phyloP scores from a whole-genome alignment of 805 yeast genomes.

The Candida berthetii region DNA sequence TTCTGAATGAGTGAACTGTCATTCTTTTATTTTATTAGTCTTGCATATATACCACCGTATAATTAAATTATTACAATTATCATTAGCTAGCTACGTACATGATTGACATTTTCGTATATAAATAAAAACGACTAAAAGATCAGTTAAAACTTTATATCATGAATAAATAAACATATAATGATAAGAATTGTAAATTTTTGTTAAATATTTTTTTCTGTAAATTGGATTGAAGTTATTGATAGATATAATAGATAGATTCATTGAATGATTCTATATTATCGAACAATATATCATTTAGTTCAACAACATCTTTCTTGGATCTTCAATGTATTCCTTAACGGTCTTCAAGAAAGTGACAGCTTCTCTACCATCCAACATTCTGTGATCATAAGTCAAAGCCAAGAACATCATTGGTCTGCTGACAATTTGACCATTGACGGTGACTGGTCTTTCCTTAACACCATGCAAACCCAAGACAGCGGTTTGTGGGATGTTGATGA shows the following conservation, averaged over 20 bases:
- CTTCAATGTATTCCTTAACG: constrained; percentile 95
- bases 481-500: constrained; percentile 96
- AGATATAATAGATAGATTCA: too few species aligned
- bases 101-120: neutral
- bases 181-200: too few species aligned
- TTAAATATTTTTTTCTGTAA: too few species aligned
- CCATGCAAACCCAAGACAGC: constrained; percentile 98
- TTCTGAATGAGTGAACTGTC: too few species aligned
- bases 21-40: too few species aligned
- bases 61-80: too few species aligned
- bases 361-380: constrained; percentile 97
- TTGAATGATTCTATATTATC: too few species aligned
- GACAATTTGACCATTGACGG: constrained; percentile 92
- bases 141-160: too few species aligned
- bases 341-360: constrained; percentile 96
- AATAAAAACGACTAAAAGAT: neutral
- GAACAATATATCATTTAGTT: constrained; percentile 21
- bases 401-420: constrained; percentile 99
- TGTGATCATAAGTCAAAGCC: constrained; percentile 97
- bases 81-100: too few species aligned
- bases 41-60: too few species aligned
- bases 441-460: constrained; percentile 95
- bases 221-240: too few species aligned
- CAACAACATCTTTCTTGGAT: constrained; percentile 96
- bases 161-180: neutral